Percentiles rank a stretch among this genome's conserved stretches.
phyloP scores from a whole-genome alignment of 129 eudicot genomes.

The Scalesia atractyloides region DNA sequence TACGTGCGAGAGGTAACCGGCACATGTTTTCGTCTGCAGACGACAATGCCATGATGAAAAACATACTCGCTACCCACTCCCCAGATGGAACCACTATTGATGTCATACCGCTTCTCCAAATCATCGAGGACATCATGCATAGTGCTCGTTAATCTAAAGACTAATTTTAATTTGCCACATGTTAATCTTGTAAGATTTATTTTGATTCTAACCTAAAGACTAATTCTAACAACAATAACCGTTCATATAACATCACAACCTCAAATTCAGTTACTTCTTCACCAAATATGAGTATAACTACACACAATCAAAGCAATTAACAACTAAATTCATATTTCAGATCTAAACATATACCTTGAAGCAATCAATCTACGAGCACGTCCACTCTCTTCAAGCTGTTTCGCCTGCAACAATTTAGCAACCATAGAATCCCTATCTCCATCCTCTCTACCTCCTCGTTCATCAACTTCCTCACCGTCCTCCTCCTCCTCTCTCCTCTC shows the following conservation, averaged over 20 bases:
- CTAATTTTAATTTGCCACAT: too few relatives aligned
- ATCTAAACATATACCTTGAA: slow-evolving; percentile 49
- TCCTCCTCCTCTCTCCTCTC: slow-evolving; percentile 41
- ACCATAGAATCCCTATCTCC: slow-evolving; percentile 64
- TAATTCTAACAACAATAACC: too few relatives aligned
- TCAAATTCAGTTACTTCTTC: not conserved
- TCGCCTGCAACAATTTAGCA: slow-evolving; percentile 59
- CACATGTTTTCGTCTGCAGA: slow-evolving; percentile 55
- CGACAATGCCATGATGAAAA: slow-evolving; percentile 76
- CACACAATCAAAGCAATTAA: not conserved
- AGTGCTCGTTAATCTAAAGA: too few relatives aligned
- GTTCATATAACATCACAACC: not conserved
- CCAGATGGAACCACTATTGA: slow-evolving; percentile 66
- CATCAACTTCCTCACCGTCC: slow-evolving; percentile 49
- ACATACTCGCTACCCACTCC: slow-evolving; percentile 57
- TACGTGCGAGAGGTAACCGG: slow-evolving; percentile 50
- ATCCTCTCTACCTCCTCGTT: slow-evolving; percentile 37
- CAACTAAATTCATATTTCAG: not conserved
- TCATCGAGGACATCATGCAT: slow-evolving; percentile 71
- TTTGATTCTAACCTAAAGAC: too few relatives aligned
- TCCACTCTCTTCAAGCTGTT: slow-evolving; percentile 89
- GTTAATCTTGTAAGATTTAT: too few relatives aligned
- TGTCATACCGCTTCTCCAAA: slow-evolving; percentile 59
- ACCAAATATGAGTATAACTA: not conserved
- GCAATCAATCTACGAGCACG: slow-evolving; percentile 68